Evolutionary conservation across 177 flowering plant genomes (phyloP).

Genomic region (Vitis hybrid): DNA sequence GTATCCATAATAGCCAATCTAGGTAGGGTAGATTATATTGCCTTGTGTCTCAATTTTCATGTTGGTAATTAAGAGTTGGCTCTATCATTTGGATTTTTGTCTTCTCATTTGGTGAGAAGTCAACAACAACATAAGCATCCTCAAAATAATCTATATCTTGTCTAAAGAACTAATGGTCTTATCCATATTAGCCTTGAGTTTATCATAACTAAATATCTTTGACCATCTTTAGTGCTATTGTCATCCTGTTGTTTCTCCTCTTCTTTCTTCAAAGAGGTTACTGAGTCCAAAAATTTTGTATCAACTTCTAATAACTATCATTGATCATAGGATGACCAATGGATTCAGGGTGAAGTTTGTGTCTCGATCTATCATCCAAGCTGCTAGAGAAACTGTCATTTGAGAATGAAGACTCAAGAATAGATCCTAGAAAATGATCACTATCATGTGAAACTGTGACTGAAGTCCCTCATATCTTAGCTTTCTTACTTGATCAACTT

Average conservation of each 20-base stretch:
- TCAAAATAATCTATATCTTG: too few species aligned
- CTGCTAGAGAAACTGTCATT: constrained; percentile 77
- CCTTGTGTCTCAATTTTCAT: too few species aligned
- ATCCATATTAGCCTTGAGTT: too few species aligned
- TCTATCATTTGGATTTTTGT: too few species aligned
- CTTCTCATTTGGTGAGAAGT: too few species aligned
- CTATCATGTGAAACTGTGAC: constrained; percentile 17
- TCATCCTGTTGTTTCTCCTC: background rate
- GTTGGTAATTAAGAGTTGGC: too few species aligned
- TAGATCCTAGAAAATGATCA: constrained; percentile 75
- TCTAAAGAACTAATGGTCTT: too few species aligned
- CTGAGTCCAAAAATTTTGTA: constrained; percentile 52
- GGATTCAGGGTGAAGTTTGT: constrained; percentile 31
- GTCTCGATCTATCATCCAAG: constrained; percentile 57
- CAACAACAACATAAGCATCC: too few species aligned
- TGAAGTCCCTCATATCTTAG: constrained; percentile 37
- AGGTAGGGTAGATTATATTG: too few species aligned
- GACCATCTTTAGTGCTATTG: too few species aligned
- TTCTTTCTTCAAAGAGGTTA: constrained; percentile 31
- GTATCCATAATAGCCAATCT: too few species aligned
- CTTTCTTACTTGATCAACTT: constrained; percentile 48
- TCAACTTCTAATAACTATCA: constrained; percentile 24
- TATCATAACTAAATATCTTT: too few species aligned
- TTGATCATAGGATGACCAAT: constrained; percentile 27
- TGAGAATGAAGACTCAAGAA: constrained; percentile 85